phyloP scores from a whole-genome alignment of 257 asterid species.

The Anisodus tanguticus region DNA sequence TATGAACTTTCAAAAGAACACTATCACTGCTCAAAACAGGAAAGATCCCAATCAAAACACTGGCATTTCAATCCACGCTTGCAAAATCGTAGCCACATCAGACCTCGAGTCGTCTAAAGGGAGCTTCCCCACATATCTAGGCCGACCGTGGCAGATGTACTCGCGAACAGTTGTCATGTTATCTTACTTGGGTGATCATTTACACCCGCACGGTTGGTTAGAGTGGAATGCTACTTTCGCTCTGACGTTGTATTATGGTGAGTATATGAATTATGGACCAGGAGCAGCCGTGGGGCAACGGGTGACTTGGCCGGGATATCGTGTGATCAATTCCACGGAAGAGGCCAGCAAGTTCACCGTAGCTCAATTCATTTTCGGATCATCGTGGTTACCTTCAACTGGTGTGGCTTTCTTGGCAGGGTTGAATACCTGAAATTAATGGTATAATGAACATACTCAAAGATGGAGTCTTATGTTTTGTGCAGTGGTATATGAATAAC shows the following conservation, averaged over 20 bases:
- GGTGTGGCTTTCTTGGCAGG: constrained; percentile 94
- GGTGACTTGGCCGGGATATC: constrained; percentile 89
- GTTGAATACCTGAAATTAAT: constrained; percentile 32
- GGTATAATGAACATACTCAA: constrained; percentile 12
- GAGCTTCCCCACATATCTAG: constrained; percentile 65
- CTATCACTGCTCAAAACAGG: constrained; percentile 91
- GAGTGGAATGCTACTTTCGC: constrained; percentile 87
- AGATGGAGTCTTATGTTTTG: neutral
- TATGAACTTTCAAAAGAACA: constrained; percentile 65
- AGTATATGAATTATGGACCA: constrained; percentile 87
- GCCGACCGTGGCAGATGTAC: constrained; percentile 96
- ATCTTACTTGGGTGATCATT: constrained; percentile 71
- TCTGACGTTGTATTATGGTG: constrained; percentile 84
- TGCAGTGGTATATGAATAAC: constrained; percentile 29
- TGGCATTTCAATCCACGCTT: constrained; percentile 89
- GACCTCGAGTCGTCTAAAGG: constrained; percentile 65
- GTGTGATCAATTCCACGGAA: constrained; percentile 47
- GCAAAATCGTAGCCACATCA: constrained; percentile 61
- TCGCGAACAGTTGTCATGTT: constrained; percentile 78
- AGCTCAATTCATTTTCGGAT: constrained; percentile 72
- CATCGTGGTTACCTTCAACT: constrained; percentile 93
- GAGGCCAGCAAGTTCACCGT: constrained; percentile 90
- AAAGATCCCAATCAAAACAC: constrained; percentile 98
- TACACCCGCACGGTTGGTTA: constrained; percentile 90
- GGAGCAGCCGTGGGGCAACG: constrained; percentile 76